Conservation (phyloP, 2,329 filamentous ascomycete genomes). For the Zasmidium angulare region DNA sequence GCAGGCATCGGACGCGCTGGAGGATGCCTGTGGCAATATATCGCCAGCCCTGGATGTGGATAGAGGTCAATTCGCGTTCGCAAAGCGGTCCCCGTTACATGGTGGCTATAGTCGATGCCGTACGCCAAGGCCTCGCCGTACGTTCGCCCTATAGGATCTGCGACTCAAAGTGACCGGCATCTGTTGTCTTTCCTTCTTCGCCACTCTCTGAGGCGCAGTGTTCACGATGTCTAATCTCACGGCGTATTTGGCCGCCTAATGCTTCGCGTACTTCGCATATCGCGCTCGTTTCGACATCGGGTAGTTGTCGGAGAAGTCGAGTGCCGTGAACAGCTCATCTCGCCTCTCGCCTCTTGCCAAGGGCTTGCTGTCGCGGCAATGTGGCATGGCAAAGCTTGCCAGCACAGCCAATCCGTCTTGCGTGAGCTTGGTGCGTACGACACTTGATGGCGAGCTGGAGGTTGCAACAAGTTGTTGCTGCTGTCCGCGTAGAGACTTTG, state of each 20-base stretch:
- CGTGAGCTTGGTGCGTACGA: background rate
- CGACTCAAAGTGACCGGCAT: no score
- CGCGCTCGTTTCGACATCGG: background rate
- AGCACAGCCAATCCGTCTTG: constrained; percentile 5
- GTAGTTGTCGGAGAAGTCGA: background rate
- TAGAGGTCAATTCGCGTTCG: no score
- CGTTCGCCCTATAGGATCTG: no score
- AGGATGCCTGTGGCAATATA: no score
- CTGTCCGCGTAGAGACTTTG: background rate
- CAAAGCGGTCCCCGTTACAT: no score
- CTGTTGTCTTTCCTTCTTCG: no score
- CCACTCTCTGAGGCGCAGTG: background rate
- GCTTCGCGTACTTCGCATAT: background rate
- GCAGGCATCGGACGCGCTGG: no score
- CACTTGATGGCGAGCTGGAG: background rate
- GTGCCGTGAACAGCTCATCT: background rate
- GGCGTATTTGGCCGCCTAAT: no score
- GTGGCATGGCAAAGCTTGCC: constrained; percentile 13
- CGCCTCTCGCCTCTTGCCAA: background rate
- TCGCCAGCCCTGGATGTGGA: no score
- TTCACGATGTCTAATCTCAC: background rate
- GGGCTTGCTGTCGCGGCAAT: background rate
- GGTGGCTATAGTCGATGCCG: no score
- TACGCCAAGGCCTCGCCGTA: no score
- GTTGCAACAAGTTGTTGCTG: background rate